A percentile compares a stretch with the other conserved stretches of the same genome.
These are phyloP conservation scores for Leccinum fuscescens DNA, from an alignment of 1,284 basidiomycete species.

Conservation along the genomic window DNA sequence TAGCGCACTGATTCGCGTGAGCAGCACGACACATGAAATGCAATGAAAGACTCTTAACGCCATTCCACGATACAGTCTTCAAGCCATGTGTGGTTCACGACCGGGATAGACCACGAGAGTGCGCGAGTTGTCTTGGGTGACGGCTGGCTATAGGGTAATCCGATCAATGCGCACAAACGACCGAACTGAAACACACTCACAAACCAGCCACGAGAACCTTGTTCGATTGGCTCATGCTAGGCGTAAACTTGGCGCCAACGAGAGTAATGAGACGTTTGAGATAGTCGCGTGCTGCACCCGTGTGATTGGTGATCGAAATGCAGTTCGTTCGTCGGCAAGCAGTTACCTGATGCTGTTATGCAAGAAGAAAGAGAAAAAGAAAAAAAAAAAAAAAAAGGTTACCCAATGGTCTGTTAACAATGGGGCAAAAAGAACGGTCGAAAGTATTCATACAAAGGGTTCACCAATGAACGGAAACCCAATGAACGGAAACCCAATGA, in stretches of 20 bases:
- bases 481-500: too few relatives aligned
- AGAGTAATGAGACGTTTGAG: conserved; percentile 76
- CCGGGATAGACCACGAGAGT: conserved; percentile 74
- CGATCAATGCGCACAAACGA: background rate
- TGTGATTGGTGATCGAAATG: conserved; percentile 87
- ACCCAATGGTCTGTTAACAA: too few relatives aligned
- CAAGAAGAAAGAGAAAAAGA: too few relatives aligned
- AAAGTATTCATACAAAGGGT: too few relatives aligned
- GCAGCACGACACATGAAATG: background rate
- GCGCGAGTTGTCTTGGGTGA: conserved; percentile 57
- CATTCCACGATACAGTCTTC: conserved; percentile 85
- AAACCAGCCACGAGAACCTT: conserved; percentile 82
- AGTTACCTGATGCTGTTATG: too few relatives aligned
- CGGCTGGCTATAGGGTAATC: conserved; percentile 16
- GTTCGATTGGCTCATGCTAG: conserved; percentile 73
- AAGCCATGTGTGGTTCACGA: conserved; percentile 88
- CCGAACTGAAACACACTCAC: conserved; percentile 42
- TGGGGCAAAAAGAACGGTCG: too few relatives aligned
- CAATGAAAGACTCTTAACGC: conserved; percentile 34
- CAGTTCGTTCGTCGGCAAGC: too few relatives aligned
- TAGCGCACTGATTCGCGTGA: conserved; percentile 37
- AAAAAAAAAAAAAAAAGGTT: too few relatives aligned
- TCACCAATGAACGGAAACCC: too few relatives aligned
- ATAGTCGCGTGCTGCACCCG: conserved; percentile 80
- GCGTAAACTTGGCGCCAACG: conserved; percentile 79